Evolutionary conservation across 768 basidiomycete genomes (phyloP), one percentile per base, ranked within the genome.

Genomic region (Boletellus ananiceps): DNA sequence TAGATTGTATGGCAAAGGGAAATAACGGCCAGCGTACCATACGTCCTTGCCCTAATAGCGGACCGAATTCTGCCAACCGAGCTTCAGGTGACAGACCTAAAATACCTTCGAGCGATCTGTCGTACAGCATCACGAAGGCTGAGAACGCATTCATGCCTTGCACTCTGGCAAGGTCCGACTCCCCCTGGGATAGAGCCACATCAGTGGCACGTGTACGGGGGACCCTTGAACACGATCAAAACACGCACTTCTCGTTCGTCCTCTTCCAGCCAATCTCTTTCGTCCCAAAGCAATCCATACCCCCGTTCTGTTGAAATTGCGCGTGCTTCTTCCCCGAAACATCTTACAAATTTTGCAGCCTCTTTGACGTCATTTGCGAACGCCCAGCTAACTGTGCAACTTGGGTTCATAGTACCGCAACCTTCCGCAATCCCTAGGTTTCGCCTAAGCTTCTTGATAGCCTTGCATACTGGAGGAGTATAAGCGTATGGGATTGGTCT

Each of bases 81-180:
- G 66, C 71, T 35, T 83, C 74, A 3, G 78, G 61, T 8, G 68
- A 61, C 64, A 77, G 63, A 13, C 77, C 71, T 21, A 90, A 57
- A 57, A 88, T 80, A 4, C 78, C 72, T 14, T 82, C 74, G 6
- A 86, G 57, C 4, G 73, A 68, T 7, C 72, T 70, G 49, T 80
- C 75, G 45, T 74, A 79, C 2, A 88, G 67, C 49, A 90, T 75
- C 4, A 83, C 66, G n/a, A 78, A 74, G 6, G 88, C 81, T 1
- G 81, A 80, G 60, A 88, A 86, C 6, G 71, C 66, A 50, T 90
- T 90, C 79, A 90, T 82, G 14, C 84, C 83, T 5, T 72, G 67
- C 8, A 80, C 70, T 1, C 64, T 60, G 0, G 79, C 76, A 41
- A 91, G 68, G 55, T 80, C 74, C 23, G 70, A 69, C 54, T 89